Base-by-base conservation (phyloP, 2,329 filamentous ascomycete genomes). In the Lanzia echinophila region DNA sequence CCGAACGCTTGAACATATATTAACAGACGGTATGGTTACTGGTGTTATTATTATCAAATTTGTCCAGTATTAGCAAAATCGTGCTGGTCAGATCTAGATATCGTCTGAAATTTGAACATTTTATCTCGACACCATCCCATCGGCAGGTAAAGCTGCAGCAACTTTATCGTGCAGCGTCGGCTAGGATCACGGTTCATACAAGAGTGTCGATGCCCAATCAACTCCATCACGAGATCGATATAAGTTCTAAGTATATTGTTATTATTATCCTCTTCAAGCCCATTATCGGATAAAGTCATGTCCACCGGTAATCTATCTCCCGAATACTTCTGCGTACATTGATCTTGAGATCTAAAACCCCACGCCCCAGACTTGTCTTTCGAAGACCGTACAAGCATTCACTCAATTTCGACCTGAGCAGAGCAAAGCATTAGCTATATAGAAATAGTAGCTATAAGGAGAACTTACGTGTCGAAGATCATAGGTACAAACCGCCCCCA, bases 141-240 rank as follows among this genome's bases (percentile, higher is more conserved):
- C 31, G 24, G 10, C 32, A 22, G 45, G 20, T n/a, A n/a, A 31
- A 49, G 20, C 7, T 54, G 46, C 46, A 50, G 42, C 46, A 50
- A 34, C 24, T 44, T 28, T 1, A 50, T 36, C 46, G n/a, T 54
- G 46, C 38, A 50, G 19, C 31, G 28, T 33, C 34, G 31, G 46
- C 52, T 41, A 50, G 52, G 52, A 50, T 54, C 33, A 44, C 33
- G 31, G 31, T 43, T 36, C 32, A 48, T 42, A 50, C 7, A 44
- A n/a, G 6, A 31, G 31, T 13, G 13, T 31, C 45, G 49, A 48
- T 17, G 47, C 33, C 63, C 62, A 64, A 63, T 62, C 56, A 56
- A 11, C 33, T 8, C 7, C 41, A 47, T 60, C 61, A 62, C 59
- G 57, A 58, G 60, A 39, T 45, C 51, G n/a, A 51, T 49, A 19